Evolutionary conservation across 176 grass and related monocot genomes (phyloP).

Genomic region (Panicum miliaceum): DNA sequence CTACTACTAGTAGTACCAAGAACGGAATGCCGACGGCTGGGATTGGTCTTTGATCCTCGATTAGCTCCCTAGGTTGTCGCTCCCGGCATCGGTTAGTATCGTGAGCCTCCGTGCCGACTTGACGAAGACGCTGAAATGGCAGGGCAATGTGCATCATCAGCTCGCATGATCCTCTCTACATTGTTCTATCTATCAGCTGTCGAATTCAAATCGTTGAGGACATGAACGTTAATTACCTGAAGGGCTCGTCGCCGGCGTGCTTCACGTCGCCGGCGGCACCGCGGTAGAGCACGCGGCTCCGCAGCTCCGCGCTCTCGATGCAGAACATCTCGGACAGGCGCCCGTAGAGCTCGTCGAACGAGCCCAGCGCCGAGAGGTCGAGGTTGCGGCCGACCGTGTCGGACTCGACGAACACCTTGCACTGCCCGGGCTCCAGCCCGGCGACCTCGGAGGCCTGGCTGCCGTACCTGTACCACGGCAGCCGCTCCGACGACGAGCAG

Average conservation of each 20-base stretch:
- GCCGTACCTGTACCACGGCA: constrained; percentile 28
- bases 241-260: constrained; percentile 77
- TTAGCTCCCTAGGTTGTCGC: constrained; percentile 63
- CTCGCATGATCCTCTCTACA: constrained; percentile 1
- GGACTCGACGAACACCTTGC: constrained; percentile 86
- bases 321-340: constrained; percentile 79
- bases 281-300: constrained; percentile 75
- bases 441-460: constrained; percentile 29
- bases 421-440: constrained; percentile 61
- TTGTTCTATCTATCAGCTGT: background rate
- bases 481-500: constrained; percentile 27
- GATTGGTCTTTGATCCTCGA: background rate
- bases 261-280: constrained; percentile 56
- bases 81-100: constrained; percentile 64
- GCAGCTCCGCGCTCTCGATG: constrained; percentile 62
- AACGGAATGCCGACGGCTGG: background rate
- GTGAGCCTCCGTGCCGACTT: constrained; percentile 74
- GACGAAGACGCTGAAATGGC: constrained; percentile 72
- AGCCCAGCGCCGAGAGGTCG: constrained; percentile 60
- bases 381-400: constrained; percentile 85
- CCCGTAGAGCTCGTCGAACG: constrained; percentile 74
- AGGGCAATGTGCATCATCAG: constrained; percentile 31
- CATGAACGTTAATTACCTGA: constrained; percentile 56
- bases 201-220: background rate
- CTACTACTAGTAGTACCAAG: background rate